Conservation (phyloP, 768 basidiomycete species). For the Imleria badia region DNA sequence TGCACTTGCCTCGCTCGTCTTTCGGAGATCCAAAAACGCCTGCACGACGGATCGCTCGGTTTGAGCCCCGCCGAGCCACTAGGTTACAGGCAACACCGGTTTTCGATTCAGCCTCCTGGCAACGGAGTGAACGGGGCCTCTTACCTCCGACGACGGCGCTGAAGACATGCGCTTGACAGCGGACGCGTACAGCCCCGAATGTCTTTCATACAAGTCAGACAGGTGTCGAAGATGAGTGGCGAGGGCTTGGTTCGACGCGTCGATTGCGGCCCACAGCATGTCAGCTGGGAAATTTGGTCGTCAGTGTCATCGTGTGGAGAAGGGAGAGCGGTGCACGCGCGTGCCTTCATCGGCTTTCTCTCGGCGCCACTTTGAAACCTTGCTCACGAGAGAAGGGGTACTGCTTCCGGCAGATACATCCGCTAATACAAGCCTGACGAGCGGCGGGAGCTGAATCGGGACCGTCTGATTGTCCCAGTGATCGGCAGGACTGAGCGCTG, state of each 20-base stretch:
- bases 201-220: constrained; percentile 45
- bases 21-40: constrained; percentile 58
- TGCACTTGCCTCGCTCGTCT: constrained; percentile 52
- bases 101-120: background rate
- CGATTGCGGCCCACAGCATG: constrained; percentile 62
- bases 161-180: constrained; percentile 64
- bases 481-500: constrained; percentile 56
- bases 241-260: constrained; percentile 59
- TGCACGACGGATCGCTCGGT: constrained; percentile 40
- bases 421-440: constrained; percentile 83
- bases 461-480: constrained; percentile 71
- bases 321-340: background rate
- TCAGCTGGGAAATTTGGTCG: constrained; percentile 43
- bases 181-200: constrained; percentile 51
- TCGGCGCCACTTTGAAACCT: constrained; percentile 88
- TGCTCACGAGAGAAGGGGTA: constrained; percentile 89
- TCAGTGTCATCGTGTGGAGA: background rate
- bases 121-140: constrained; percentile 29
- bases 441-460: constrained; percentile 80
- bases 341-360: constrained; percentile 58
- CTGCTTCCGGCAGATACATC: constrained; percentile 97
- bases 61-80: constrained; percentile 45
- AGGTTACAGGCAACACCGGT: background rate
- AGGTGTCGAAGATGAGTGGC: constrained; percentile 53
- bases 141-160: constrained; percentile 51